Evolutionary conservation across 148 eudicot species (phyloP), one percentile per base, ranked within the genome.

Genomic region (Rhododendron ovatum): DNA sequence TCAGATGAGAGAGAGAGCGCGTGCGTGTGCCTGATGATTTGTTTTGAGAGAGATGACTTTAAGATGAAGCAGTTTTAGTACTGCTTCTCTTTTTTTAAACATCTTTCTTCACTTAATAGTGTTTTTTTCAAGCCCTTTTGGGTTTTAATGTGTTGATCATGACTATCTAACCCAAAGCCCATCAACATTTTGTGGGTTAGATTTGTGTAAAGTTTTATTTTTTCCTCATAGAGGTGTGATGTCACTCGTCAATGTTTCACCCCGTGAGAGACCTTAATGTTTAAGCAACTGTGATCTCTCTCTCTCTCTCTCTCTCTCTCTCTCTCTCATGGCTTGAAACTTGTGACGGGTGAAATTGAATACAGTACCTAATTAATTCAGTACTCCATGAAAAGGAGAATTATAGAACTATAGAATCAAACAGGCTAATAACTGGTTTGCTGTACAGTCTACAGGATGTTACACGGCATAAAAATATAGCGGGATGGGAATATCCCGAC

Each of bases 211-310:
- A 84, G 71, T 45, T 78, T 83, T 24, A 30, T 12, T 69, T 88
- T 86, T 88, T 88, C 86, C 88, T 90, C 87, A 78, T 74, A 33
- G 91, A 63, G 89, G 90, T 88, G 88, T 86, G 78, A 20, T 61
- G 41, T 39, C 41, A 39, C 41, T 39, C 6, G 67, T 63, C 8
- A 63, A 6, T 74, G 57, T 75, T 63, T 63, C 82, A 69, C 90
- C 91, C 87, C 84, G 45, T 26, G 63, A 73, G 65, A 26, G 61
- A 51, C 33, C 15, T 33, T 48, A 28, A 50, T 47, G 37, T 51
- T 84, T 48, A 84, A 47, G 24, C 78, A 69, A 65, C 26, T 79
- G 1, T 75, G 48, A 14, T 53, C 24, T 24, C 22, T 24, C 53
- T 28, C 22, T 80, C n/a, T 37, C 67, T 61, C 67, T 61, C 67